Conservation (phyloP, 202 grass and related monocot species). For the Bolboschoenoplectus hybrid region DNA sequence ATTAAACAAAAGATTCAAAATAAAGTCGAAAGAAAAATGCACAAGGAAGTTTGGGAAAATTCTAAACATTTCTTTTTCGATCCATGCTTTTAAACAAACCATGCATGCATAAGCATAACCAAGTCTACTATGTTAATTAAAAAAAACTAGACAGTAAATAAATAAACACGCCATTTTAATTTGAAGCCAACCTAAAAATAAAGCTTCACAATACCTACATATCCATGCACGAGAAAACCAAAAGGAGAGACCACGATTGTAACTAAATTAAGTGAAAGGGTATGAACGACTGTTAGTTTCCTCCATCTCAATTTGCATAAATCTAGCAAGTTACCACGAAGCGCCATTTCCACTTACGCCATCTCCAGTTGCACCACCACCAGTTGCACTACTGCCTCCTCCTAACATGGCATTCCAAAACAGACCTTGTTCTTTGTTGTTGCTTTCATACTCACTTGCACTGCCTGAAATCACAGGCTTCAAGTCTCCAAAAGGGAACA, state of each 20-base stretch:
- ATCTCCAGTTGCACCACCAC: conserved; percentile 27
- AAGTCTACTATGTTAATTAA: conserved; percentile 29
- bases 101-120: not conserved
- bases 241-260: conserved; percentile 16
- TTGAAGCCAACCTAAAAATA: conserved; percentile 42
- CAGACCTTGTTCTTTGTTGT: conserved; percentile 42
- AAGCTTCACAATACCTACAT: conserved; percentile 43
- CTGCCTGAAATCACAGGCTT: conserved; percentile 55
- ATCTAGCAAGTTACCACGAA: conserved; percentile 58
- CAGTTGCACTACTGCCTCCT: conserved; percentile 50
- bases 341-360: conserved; percentile 47
- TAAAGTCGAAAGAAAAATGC: conserved; percentile 19
- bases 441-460: conserved; percentile 37
- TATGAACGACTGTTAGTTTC: conserved; percentile 33
- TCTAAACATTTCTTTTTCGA: conserved; percentile 24
- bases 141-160: conserved; percentile 34
- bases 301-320: conserved; percentile 45
- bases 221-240: conserved; percentile 28
- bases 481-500: conserved; percentile 86
- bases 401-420: conserved; percentile 56
- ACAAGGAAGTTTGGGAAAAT: not conserved
- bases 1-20: conserved; percentile 33
- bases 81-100: conserved; percentile 39
- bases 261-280: conserved; percentile 38
- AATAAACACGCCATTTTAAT: conserved; percentile 34